phyloP scores from a whole-genome alignment of 331 rosid genomes.

The Spiraea crenata region DNA sequence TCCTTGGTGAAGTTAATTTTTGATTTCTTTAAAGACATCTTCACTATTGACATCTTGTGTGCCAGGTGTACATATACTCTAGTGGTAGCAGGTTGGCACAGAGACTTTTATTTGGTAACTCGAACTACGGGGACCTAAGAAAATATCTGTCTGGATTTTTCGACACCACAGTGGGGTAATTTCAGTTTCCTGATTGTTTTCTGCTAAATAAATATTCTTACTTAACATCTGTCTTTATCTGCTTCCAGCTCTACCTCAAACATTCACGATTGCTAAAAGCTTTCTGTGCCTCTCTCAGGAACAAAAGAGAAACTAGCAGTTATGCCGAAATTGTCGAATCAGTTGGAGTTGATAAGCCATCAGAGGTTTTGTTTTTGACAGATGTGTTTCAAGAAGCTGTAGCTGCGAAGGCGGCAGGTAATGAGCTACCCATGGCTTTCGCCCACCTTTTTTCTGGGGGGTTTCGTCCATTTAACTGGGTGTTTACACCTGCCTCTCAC shows the following conservation, averaged over 20 bases:
- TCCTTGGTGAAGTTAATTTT: conserved; percentile 15
- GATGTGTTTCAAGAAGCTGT: conserved; percentile 88
- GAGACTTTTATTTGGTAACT: conserved; percentile 84
- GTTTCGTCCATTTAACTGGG: background rate
- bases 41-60: conserved; percentile 27
- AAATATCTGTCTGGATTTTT: conserved; percentile 84
- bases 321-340: conserved; percentile 74
- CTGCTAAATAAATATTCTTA: background rate
- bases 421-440: conserved; percentile 4
- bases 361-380: conserved; percentile 78
- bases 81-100: conserved; percentile 99
- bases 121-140: conserved; percentile 82
- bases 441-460: background rate
- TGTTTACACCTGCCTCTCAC: background rate
- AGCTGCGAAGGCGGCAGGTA: conserved; percentile 98
- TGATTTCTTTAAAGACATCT: conserved; percentile 18
- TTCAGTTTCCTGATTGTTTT: background rate
- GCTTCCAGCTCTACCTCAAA: conserved; percentile 4
- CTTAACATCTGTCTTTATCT: background rate
- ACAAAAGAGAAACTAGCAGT: conserved; percentile 77
- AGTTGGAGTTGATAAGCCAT: conserved; percentile 82
- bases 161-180: conserved; percentile 90
- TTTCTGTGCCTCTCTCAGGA: conserved; percentile 41
- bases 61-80: conserved; percentile 93
- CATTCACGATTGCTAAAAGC: conserved; percentile 10